Base-by-base conservation (phyloP, 306 rosid species). In the Cicer bijugum region DNA sequence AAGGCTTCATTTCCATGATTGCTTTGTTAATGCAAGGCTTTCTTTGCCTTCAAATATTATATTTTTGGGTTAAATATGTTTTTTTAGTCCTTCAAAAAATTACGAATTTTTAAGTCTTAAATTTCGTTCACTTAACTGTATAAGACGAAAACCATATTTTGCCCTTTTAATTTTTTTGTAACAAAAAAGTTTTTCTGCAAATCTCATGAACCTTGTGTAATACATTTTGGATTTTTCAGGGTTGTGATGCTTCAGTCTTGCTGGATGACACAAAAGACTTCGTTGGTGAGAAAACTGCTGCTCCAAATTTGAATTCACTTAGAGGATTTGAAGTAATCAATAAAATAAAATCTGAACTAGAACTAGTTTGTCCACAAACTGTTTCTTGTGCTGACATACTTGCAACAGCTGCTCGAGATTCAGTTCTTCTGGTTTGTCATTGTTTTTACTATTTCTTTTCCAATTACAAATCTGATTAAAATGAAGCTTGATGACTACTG, bases 361-460 rank as follows among this genome's bases (percentile, higher is more conserved):
- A 94, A 80, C 10, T 72, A 9, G 77, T 88, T 1, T 94, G 97
- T 58, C 97, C 96, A 6, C 74, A 80, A 69, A 91, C 93, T 33
- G 88, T 91, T 16, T 91, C 99, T 6, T 94, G 99, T 60, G 97
- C 96, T 37, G 97, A 94, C 83, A 84, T 94, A 72, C 84, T 91
- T 1, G 97, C 97, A 12, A 80, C 80, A 6, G 97, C 75, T 15
- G 99, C 97, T 15, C 80, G 97, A 72, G 99, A 95, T 78, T 88
- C 97, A 0, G 93, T 88, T 47, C 71, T 86, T 77, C 80, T 87
- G 89, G 96, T 94, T 58, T 50, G 93, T 75, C 44, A 75, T 63
- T 16, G 8, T 10, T 40, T 48, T n/a, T 33, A 12, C 8, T 48
- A 1, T 44, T 0, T 20, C 9, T 65, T 4, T 40, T 16, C 9